These are phyloP conservation scores for Pulveroboletus sp. DNA, from an alignment of 768 basidiomycete genomes.

Conservation along the genomic window DNA sequence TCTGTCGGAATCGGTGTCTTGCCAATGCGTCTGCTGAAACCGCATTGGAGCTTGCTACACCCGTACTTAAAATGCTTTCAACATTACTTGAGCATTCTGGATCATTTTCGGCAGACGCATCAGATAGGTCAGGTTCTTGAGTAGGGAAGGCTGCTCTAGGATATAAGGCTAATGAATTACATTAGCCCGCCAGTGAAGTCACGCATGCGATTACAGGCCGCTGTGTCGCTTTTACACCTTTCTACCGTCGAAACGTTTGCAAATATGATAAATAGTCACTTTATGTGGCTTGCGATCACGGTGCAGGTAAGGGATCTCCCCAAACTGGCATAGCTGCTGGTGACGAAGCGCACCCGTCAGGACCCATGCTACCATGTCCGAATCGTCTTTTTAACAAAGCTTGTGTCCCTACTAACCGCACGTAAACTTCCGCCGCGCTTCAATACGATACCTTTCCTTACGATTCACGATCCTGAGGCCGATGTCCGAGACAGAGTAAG, in stretches of 20 bases:
- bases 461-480: conserved; percentile 84
- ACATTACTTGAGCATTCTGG: conserved; percentile 69
- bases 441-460: conserved; percentile 83
- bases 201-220: conserved; percentile 80
- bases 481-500: conserved; percentile 70
- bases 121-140: conserved; percentile 42
- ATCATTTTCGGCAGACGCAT: conserved; percentile 50
- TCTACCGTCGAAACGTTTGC: conserved; percentile 56
- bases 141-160: neutral
- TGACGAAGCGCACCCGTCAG: conserved; percentile 34
- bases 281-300: conserved; percentile 64
- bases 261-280: conserved; percentile 51
- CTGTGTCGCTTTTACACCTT: conserved; percentile 74
- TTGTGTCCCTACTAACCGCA: conserved; percentile 55
- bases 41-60: conserved; percentile 63
- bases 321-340: neutral
- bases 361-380: conserved; percentile 89
- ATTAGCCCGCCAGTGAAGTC: conserved; percentile 58
- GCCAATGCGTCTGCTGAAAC: conserved; percentile 55
- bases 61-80: conserved; percentile 72
- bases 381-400: conserved; percentile 67
- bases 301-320: conserved; percentile 60
- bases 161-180: conserved; percentile 9
- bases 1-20: conserved; percentile 76
- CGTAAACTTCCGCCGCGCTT: conserved; percentile 67